Percentiles rank a stretch among this genome's conserved stretches.
Evolutionary conservation across 306 rosid genomes (phyloP).

Genomic region (Cyamopsis tetragonoloba): DNA sequence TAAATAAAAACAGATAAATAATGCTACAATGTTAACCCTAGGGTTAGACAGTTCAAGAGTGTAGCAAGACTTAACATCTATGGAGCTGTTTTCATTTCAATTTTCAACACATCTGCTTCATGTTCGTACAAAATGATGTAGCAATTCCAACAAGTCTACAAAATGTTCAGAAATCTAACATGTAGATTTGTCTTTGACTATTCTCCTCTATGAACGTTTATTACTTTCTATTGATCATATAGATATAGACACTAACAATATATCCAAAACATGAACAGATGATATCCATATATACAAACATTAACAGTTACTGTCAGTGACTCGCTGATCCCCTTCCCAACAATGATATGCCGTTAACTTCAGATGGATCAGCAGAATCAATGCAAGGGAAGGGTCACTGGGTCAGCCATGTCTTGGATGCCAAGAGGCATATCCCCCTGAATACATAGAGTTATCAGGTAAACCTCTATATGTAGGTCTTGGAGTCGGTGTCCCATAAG

Average conservation of each 20-base stretch:
- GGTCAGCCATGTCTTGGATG: constrained; percentile 30
- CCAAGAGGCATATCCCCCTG: constrained; percentile 21
- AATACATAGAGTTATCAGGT: constrained; percentile 24
- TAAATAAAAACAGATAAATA: no score
- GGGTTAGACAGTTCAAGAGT: no score
- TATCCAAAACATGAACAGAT: neutral
- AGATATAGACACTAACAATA: neutral
- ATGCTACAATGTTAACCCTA: no score
- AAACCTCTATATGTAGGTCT: constrained; percentile 30
- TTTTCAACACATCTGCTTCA: no score
- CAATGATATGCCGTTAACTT: neutral
- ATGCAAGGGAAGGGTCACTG: no score
- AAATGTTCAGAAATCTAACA: neutral
- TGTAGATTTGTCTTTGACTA: neutral
- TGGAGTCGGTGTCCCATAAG: constrained; percentile 21
- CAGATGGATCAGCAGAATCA: neutral
- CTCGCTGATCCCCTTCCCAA: constrained; percentile 1
- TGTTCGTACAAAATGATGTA: no score
- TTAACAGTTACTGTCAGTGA: neutral
- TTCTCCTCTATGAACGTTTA: neutral
- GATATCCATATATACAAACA: neutral
- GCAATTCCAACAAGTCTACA: no score
- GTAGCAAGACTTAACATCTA: no score
- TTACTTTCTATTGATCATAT: neutral
- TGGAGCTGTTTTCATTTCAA: no score